A percentile compares a stretch with the other conserved stretches of the same genome.
Evolutionary conservation across 129 eudicot species (phyloP).

Genomic region (Oenanthe sinensis): DNA sequence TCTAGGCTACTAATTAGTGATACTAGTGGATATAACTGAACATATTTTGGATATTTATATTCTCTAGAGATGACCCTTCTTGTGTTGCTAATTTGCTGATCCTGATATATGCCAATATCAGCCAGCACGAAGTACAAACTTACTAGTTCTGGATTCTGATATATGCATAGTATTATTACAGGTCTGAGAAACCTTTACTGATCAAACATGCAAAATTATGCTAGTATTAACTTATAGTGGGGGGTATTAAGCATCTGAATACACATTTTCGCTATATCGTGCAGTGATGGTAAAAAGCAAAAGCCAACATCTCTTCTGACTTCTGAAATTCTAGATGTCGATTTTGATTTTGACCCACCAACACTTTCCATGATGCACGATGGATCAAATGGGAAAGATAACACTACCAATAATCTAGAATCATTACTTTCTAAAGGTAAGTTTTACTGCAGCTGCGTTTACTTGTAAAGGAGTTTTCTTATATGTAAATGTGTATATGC

Average conservation of each 20-base stretch:
- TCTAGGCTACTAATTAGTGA: not conserved
- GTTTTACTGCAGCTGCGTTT: constrained; percentile 8
- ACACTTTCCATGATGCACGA: not conserved
- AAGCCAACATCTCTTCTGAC: constrained; percentile 1
- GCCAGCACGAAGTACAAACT: not conserved
- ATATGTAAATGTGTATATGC: not conserved
- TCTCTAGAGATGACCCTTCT: not conserved
- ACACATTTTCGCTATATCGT: not conserved
- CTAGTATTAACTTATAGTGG: constrained; percentile 13
- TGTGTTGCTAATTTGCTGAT: not conserved
- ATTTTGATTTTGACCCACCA: not conserved
- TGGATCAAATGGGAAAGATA: not conserved
- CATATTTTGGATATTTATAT: not conserved
- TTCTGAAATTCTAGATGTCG: constrained; percentile 8
- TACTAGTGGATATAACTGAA: not conserved
- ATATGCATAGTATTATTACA: not conserved
- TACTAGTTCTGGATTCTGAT: not conserved
- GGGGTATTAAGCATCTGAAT: constrained; percentile 10
- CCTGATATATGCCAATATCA: not conserved
- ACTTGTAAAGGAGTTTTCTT: not conserved
- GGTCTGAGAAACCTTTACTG: not conserved
- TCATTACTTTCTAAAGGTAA: constrained; percentile 30
- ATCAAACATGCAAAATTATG: not conserved
- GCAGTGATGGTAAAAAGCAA: not conserved
- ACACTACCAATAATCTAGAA: constrained; percentile 18